A percentile compares a stretch with the other conserved stretches of the same genome.
phyloP scores from a whole-genome alignment of 1,139 yeast species.

The Geotrichum histeridarum region DNA sequence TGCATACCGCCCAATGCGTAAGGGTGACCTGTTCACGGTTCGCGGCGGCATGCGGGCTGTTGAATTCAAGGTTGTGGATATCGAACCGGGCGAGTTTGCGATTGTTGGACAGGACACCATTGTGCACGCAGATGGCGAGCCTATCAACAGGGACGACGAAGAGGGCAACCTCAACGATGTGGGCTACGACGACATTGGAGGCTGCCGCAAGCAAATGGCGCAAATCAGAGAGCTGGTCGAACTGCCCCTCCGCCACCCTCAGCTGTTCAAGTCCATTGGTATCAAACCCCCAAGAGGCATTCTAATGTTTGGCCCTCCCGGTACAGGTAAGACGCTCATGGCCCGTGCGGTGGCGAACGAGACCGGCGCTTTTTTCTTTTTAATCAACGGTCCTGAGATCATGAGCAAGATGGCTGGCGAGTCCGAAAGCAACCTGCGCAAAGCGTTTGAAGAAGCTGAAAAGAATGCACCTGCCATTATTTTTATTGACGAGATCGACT shows the following conservation, averaged over 20 bases:
- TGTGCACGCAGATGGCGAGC: constrained; percentile 98
- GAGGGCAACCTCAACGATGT: constrained; percentile 93
- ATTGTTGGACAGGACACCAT: constrained; percentile 98
- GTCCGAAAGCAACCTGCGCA: constrained; percentile 92
- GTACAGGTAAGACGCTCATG: constrained; percentile 97
- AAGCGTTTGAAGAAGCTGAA: constrained; percentile 98
- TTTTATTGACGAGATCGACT: constrained; percentile 96
- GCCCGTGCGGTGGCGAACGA: constrained; percentile 99
- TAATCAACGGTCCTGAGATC: constrained; percentile 97
- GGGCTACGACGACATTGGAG: constrained; percentile 98
- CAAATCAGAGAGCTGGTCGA: constrained; percentile 96
- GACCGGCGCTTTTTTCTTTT: constrained; percentile 96
- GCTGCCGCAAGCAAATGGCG: constrained; percentile 97
- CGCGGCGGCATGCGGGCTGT: constrained; percentile 99
- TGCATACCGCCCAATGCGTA: constrained; percentile 97
- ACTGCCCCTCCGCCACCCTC: constrained; percentile 94
- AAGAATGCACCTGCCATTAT: constrained; percentile 96
- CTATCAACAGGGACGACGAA: constrained; percentile 97
- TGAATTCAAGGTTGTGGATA: constrained; percentile 96
- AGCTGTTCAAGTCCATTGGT: constrained; percentile 91
- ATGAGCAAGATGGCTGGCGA: constrained; percentile 99
- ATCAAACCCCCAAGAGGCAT: constrained; percentile 97
- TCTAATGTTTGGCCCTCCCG: constrained; percentile 97
- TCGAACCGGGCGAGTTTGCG: constrained; percentile 95
- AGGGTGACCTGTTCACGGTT: constrained; percentile 92